phyloP scores from a whole-genome alignment of 208 protist genomes.

The Leishmania tarentolae region DNA sequence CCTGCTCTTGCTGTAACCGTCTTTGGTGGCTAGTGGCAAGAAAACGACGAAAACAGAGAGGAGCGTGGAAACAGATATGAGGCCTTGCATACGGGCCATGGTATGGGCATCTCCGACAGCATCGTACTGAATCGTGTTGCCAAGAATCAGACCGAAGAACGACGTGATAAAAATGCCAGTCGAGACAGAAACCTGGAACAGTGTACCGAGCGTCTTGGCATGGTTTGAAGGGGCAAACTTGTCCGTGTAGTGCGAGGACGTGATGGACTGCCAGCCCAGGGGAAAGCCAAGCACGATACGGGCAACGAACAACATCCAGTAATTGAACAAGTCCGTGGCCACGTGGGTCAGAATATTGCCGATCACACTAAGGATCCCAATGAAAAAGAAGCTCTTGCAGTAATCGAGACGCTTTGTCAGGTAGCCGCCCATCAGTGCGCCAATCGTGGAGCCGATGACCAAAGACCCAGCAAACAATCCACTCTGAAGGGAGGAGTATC shows the following conservation, averaged over 20 bases:
- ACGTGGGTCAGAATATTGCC: constrained; percentile 41
- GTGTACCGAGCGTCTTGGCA: constrained; percentile 38
- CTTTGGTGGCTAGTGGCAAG: constrained; percentile 36
- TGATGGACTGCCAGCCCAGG: constrained; percentile 40
- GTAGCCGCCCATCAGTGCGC: constrained; percentile 39
- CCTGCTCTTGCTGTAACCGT: constrained; percentile 5
- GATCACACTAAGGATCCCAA: constrained; percentile 29
- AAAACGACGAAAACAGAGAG: constrained; percentile 36
- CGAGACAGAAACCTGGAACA: constrained; percentile 55
- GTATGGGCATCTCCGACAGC: constrained; percentile 27
- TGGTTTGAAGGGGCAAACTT: constrained; percentile 38
- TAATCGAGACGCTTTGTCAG: constrained; percentile 43
- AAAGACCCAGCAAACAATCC: constrained; percentile 62
- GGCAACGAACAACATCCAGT: constrained; percentile 49
- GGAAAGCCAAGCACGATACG: constrained; percentile 58
- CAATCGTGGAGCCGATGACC: constrained; percentile 64
- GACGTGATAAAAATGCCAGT: constrained; percentile 55
- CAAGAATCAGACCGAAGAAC: constrained; percentile 41
- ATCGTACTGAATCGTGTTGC: constrained; percentile 37
- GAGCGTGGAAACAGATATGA: constrained; percentile 35
- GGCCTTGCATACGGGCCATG: constrained; percentile 47
- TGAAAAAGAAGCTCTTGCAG: constrained; percentile 45
- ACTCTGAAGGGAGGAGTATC: constrained; percentile 46
- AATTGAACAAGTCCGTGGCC: constrained; percentile 35
- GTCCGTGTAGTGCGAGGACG: constrained; percentile 54